Percentiles rank a stretch among this genome's conserved stretches.
Evolutionary conservation across 257 asterid species (phyloP).

Genomic region (Plantago major): DNA sequence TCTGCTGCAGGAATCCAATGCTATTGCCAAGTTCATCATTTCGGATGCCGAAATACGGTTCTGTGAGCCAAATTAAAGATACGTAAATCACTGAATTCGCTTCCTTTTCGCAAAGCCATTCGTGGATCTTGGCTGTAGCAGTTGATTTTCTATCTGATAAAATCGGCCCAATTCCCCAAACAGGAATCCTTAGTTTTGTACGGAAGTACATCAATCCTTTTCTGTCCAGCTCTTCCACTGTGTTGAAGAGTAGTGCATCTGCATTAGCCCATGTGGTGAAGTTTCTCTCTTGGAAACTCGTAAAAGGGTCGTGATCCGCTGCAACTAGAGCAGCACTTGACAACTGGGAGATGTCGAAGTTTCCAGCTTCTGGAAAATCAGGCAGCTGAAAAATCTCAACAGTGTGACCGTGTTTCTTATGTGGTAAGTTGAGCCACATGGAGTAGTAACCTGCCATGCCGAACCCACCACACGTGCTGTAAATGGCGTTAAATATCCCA

Average conservation of each 20-base stretch:
- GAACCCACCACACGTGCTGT: constrained; percentile 44
- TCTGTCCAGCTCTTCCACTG: constrained; percentile 44
- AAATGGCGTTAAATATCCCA: constrained; percentile 44
- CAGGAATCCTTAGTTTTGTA: constrained; percentile 36
- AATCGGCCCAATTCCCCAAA: constrained; percentile 54
- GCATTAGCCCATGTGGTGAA: constrained; percentile 40
- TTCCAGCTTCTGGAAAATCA: constrained; percentile 57
- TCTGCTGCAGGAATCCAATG: constrained; percentile 33
- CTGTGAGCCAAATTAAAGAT: constrained; percentile 53
- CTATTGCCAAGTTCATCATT: constrained; percentile 53
- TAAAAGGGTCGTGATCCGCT: constrained; percentile 32
- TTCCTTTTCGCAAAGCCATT: constrained; percentile 39
- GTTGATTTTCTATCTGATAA: constrained; percentile 25
- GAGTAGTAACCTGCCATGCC: constrained; percentile 69
- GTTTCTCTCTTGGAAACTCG: constrained; percentile 32
- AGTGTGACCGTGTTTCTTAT: constrained; percentile 15
- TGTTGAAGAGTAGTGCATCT: constrained; percentile 51
- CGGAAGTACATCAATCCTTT: constrained; percentile 44
- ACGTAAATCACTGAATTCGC: constrained; percentile 43
- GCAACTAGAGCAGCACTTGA: constrained; percentile 36
- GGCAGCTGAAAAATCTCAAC: constrained; percentile 46
- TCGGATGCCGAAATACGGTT: constrained; percentile 51
- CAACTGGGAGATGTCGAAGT: constrained; percentile 42
- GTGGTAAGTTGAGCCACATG: constrained; percentile 56
- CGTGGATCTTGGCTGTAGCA: constrained; percentile 17